Conservation (phyloP, 2,329 filamentous ascomycete genomes). For the Gyromitra esculenta region DNA sequence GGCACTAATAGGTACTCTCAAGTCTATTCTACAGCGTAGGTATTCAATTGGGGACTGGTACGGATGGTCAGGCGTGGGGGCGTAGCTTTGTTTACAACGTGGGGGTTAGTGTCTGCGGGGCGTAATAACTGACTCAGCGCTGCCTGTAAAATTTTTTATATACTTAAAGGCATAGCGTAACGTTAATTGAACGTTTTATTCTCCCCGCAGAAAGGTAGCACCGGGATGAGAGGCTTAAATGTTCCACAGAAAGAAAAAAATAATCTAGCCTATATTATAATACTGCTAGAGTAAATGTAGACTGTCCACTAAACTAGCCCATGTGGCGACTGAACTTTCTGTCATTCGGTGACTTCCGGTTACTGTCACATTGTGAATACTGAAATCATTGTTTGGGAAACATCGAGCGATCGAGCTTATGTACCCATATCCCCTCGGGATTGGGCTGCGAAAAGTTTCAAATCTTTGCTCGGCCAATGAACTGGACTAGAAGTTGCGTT, state of each 20-base stretch:
- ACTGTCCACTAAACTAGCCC: background rate
- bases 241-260: background rate
- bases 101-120: background rate
- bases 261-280: background rate
- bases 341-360: slow-evolving; percentile 5
- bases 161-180: background rate
- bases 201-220: background rate
- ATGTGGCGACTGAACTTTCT: background rate
- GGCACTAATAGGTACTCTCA: background rate
- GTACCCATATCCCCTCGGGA: background rate
- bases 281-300: background rate
- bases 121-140: background rate
- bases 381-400: background rate
- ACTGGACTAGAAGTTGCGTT: no score
- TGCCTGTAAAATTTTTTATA: background rate
- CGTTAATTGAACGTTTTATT: background rate
- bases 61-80: background rate
- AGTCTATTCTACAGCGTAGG: background rate
- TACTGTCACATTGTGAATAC: background rate
- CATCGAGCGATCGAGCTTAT: background rate
- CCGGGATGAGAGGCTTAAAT: background rate
- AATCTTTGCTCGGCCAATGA: background rate
- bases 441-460: background rate
- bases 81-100: background rate
- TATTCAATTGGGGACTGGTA: background rate